Conservation (phyloP, 78 protist species). For the Anaeramoeba ignava region DNA sequence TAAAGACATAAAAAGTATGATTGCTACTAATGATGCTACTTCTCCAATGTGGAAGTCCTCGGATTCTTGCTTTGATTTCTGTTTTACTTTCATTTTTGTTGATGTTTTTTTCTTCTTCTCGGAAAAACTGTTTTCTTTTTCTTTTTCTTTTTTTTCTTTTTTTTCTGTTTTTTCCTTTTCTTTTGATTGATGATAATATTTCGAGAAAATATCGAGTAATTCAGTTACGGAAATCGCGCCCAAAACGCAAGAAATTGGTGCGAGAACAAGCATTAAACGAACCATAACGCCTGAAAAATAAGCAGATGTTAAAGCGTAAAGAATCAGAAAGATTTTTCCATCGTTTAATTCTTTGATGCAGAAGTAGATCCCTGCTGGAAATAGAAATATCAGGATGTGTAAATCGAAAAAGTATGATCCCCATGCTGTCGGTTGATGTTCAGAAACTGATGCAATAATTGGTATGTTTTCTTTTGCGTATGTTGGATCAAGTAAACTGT, state of each 20-base stretch:
- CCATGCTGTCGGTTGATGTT: constrained; percentile 44
- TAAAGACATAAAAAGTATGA: constrained; percentile 37
- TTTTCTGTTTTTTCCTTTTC: too few relatives aligned
- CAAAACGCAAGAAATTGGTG: constrained; percentile 84
- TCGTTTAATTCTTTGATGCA: constrained; percentile 55
- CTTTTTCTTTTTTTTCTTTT: too few relatives aligned
- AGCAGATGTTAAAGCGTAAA: neutral
- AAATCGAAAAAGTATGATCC: constrained; percentile 86
- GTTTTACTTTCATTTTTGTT: too few relatives aligned
- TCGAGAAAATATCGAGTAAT: constrained; percentile 43
- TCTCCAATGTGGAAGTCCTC: too few relatives aligned
- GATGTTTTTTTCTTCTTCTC: too few relatives aligned
- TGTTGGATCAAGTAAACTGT: constrained; percentile 79
- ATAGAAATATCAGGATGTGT: constrained; percentile 62
- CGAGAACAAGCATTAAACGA: constrained; percentile 86
- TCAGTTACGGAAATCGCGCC: constrained; percentile 63
- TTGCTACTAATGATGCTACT: constrained; percentile 24
- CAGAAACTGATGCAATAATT: constrained; percentile 94
- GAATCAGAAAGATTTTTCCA: constrained; percentile 8
- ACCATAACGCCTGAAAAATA: constrained; percentile 85
- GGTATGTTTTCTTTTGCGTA: constrained; percentile 90
- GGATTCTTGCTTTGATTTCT: too few relatives aligned
- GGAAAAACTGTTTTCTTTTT: too few relatives aligned
- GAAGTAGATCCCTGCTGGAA: constrained; percentile 81
- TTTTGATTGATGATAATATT: too few relatives aligned